Evolutionary conservation across 179 eudicot species (phyloP), one percentile per base, ranked within the genome.

Genomic region (Drosera spatulata): DNA sequence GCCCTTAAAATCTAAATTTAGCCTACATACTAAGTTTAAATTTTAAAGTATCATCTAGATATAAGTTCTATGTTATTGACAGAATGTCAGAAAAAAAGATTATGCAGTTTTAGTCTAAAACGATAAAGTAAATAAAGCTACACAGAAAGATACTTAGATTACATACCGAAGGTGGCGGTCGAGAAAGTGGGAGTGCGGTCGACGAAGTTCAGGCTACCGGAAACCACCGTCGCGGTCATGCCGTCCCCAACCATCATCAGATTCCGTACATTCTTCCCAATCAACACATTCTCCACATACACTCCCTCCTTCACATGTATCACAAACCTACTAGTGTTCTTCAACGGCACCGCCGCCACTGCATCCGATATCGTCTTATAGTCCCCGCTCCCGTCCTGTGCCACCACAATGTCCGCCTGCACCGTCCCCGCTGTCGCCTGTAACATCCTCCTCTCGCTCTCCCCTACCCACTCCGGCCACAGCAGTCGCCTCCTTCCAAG

Each of bases 181-280:
- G 69, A 51, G 64, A 87, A 84, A 1, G 95, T 87, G 0, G 87
- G 80, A 4, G 79, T 79, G 12, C 84, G 81, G 45, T 87, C 88
- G 37, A 70, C 42, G 53, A 72, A 74, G 64, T 79, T 85, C 50
- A 58, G 13, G 64, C 66, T 68, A 41, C 82, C 88, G 60, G 83
- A 73, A 63, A 85, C 63, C 37, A 83, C 66, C 45, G 88, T 79
- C 52, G 61, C 58, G 0, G 46, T 58, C 66, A 69, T 78, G 12
- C 94, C 94, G 57, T 83, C 94, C 0, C 94, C 94, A 59, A 75
- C 79, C 41, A 85, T 75, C 88, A 83, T 79, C 43, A 85, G 80
- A 62, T 85, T 80, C 79, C 82, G 73, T 10, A 58, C 46, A 0
- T 76, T 48, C 63, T 83, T 85, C 2, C 59, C 71, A 72, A 85